Base-by-base conservation (phyloP, 73 alveolate genomes). In the Tetrahymena elliotti region DNA sequence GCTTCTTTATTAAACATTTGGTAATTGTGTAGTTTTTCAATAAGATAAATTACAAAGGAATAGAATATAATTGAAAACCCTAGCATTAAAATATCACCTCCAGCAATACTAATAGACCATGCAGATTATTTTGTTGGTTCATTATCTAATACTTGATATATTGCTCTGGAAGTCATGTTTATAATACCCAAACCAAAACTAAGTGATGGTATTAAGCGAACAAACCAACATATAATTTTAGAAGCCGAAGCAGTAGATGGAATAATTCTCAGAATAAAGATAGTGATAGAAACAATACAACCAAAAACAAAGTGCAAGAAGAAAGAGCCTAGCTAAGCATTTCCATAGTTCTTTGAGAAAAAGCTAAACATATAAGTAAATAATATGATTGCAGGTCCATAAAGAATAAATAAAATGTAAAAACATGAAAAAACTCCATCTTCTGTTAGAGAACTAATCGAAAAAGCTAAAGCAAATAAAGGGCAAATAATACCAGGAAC, bases 401-500 rank as follows among this genome's bases (percentile, higher is more conserved):
- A 96, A 7, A 97, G 92, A 0, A 97, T 38, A 54, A 97, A 83
- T 9, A 96, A 83, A 7, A 96, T 92, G 97, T 97, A 97, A n/a
- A 94, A 95, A 9, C 93, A 68, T 35, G 38, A 96, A 84, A 82
- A 83, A 24, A 33, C 34, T 34, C 68, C 96, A 38, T 35, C 41
- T 16, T 94, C 96, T 34, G 95, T 94, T 38, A 36, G 93, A 38
- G 54, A 31, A 35, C 31, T 54, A 12, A 95, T 35, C 1, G 40
- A 33, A 84, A 93, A 95, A 34, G 97, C 97, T 20, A 38, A 35
- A 36, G 94, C 92, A 36, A 95, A 24, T 4, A 93, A 27, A 34
- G 94, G 38, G 94, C 95, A 93, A 33, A 96, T 97, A 18, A 96
- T 95, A 18, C 97, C 97, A 53, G 99, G 98, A 10, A 97, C 82